phyloP scores from a whole-genome alignment of 441 rosid species.

The Euphorbia schlechtendalii region DNA sequence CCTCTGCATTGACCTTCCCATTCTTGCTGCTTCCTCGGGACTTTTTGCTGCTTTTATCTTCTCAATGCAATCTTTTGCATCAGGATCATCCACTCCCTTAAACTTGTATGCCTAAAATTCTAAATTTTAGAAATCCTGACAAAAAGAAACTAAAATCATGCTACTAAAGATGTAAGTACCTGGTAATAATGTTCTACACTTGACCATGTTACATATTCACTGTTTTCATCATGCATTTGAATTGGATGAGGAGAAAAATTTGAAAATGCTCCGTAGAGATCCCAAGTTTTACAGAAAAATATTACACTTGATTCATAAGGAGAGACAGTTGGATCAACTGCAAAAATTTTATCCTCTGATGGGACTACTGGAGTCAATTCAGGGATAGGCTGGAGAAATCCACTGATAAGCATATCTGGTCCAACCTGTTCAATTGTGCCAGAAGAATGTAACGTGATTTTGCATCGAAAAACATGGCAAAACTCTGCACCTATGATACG shows the following conservation, averaged over 20 bases:
- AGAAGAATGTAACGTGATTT: constrained; percentile 17
- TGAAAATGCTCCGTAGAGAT: constrained; percentile 84
- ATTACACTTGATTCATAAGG: constrained; percentile 68
- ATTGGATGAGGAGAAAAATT: constrained; percentile 87
- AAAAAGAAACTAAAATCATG: constrained; percentile 17
- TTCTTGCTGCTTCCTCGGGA: constrained; percentile 86
- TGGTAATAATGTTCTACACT: constrained; percentile 85
- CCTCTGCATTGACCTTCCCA: constrained; percentile 68
- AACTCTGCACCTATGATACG: too few relatives aligned
- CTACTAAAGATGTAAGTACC: constrained; percentile 39
- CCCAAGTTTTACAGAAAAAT: constrained; percentile 91
- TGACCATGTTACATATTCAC: constrained; percentile 58
- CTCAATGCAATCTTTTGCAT: constrained; percentile 51
- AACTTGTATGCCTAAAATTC: constrained; percentile 68
- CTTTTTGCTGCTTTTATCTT: constrained; percentile 56
- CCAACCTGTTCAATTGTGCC: constrained; percentile 67
- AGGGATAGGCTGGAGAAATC: constrained; percentile 89
- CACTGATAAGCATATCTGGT: constrained; percentile 86
- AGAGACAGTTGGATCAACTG: constrained; percentile 69
- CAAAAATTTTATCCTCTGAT: constrained; percentile 69
- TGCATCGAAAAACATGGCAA: too few relatives aligned
- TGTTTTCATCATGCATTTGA: constrained; percentile 51
- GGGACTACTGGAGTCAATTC: constrained; percentile 75
- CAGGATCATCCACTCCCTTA: constrained; percentile 45
- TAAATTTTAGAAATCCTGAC: not conserved